Base-by-base conservation (phyloP, 768 basidiomycete species). In the Kwoniella mangroviensis region DNA sequence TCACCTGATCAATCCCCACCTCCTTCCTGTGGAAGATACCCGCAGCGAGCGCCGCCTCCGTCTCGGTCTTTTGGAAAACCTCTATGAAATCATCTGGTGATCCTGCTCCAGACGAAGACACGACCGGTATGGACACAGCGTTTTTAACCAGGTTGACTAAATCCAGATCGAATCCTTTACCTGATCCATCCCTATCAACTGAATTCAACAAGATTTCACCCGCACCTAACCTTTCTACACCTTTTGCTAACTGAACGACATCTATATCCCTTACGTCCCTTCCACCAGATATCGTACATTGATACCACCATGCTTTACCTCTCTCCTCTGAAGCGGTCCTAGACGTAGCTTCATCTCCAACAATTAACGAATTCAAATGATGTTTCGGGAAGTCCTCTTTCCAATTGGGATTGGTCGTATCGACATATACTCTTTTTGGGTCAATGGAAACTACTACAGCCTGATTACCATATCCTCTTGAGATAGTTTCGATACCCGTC, bases 361-460 rank as follows among this genome's bases (percentile, higher is more conserved):
- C 66, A 26, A 81, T 72, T 41, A 84, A 67, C 53, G 75, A 81
- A 3, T 84, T 81, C 13, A 81, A 73, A 81, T 94, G 93, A 10
- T 81, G 80, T 0, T 86, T 84, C 22, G 84, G 75, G 34, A 84
- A 75, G 55, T 66, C 63, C 9, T 78, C 72, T 4, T 72, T 43
- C 81, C 81, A 83, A 24, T 79, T 68, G 0, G 76, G 72, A n/a
- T 73, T 71, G 59, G 79, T 66, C 2, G 82, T 79, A 73, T 91
- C 87, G 76, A 96, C 90, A 83, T 92, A 95, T 19, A 89, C 91
- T 64, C 94, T 86, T 73, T 89, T 89, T 7, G 97, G 97, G 84
- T 99, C 97, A 74, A 98, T 88, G 51, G 96, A 98, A 49, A 99
- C 94, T 52, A 99, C 97, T 63, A 99, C 95, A 3, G 97, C 97